Percentiles rank a stretch among this genome's conserved stretches.
Conservation (phyloP, 208 protist genomes). For the Angomonas ambiguus region DNA sequence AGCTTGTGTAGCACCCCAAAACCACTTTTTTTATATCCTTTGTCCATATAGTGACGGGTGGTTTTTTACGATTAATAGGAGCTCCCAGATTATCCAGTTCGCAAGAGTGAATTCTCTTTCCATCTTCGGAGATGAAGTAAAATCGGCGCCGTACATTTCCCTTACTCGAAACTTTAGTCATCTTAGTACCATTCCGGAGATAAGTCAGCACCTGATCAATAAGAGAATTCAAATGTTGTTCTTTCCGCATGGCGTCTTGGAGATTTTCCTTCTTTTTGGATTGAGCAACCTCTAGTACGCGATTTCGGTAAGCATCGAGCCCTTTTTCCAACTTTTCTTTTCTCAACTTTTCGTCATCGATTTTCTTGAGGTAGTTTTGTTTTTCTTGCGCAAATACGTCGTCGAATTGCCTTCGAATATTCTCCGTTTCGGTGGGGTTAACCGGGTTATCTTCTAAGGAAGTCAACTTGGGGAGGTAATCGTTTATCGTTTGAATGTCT, state of each 20-base stretch:
- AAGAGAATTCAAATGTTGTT: slow-evolving; percentile 74
- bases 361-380: slow-evolving; percentile 62
- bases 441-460: slow-evolving; percentile 81
- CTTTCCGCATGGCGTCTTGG: slow-evolving; percentile 80
- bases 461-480: slow-evolving; percentile 85
- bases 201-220: slow-evolving; percentile 83
- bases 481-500: slow-evolving; percentile 83
- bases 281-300: slow-evolving; percentile 74
- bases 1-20: slow-evolving; percentile 76
- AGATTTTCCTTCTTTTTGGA: slow-evolving; percentile 82
- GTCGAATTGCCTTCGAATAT: slow-evolving; percentile 81
- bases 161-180: slow-evolving; percentile 86
- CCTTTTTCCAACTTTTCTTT: slow-evolving; percentile 88
- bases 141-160: slow-evolving; percentile 67
- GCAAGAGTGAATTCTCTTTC: slow-evolving; percentile 83
- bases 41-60: slow-evolving; percentile 77
- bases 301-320: slow-evolving; percentile 76
- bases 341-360: slow-evolving; percentile 79
- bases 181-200: slow-evolving; percentile 71
- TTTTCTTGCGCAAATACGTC: slow-evolving; percentile 87
- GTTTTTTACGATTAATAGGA: slow-evolving; percentile 79
- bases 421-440: slow-evolving; percentile 81
- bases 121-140: slow-evolving; percentile 88
- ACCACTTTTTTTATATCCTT: slow-evolving; percentile 84
- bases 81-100: slow-evolving; percentile 73